phyloP scores from a whole-genome alignment of 139 green algal genomes.

The Micractinium sp. region DNA sequence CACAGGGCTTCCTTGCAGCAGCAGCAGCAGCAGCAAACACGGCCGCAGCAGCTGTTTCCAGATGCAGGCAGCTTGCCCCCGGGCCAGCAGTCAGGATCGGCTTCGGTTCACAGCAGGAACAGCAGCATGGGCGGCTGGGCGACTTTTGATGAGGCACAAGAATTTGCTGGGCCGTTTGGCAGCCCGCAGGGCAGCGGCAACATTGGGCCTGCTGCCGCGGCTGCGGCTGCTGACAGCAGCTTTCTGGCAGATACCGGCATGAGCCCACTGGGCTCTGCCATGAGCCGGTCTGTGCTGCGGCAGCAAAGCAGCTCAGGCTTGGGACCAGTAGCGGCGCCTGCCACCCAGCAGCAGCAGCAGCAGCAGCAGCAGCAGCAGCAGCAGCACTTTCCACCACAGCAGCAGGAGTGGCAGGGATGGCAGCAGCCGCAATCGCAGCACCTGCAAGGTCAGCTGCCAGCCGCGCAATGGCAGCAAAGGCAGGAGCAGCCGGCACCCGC shows the following conservation, averaged over 20 bases:
- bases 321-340: neutral
- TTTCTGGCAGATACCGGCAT: neutral
- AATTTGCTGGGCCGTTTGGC: neutral
- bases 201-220: too few species aligned
- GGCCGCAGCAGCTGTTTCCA: constrained; percentile 32
- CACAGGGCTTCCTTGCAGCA: neutral
- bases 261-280: constrained; percentile 2
- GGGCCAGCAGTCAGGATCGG: neutral
- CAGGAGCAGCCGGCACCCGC: neutral
- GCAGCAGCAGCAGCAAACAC: neutral
- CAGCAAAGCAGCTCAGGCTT: neutral
- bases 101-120: neutral
- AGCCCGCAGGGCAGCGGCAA: neutral
- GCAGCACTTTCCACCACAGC: neutral
- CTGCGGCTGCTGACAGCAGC: neutral
- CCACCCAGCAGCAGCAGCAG: neutral
- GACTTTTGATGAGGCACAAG: neutral
- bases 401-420: neutral
- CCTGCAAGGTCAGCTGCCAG: neutral
- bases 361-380: neutral
- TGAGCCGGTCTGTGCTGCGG: neutral
- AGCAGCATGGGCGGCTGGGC: constrained; percentile 4
- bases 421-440: constrained; percentile 7
- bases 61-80: neutral
- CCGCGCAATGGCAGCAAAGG: neutral